Base-by-base conservation (phyloP, 2,329 filamentous ascomycete genomes). In the Ceratocystis eucalypticola region DNA sequence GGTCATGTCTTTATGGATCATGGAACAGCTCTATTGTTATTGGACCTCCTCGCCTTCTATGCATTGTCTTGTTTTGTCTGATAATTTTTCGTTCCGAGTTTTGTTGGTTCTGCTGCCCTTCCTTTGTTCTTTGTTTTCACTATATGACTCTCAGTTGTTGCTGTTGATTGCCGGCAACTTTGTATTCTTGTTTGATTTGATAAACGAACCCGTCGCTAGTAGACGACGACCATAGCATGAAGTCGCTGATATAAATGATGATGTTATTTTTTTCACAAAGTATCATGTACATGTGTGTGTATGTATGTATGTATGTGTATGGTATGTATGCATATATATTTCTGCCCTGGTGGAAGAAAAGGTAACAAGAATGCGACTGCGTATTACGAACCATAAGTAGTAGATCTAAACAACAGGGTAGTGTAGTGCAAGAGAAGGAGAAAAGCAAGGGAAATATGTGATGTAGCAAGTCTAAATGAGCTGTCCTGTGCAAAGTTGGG, bases 121-220 rank as follows among this genome's bases (percentile, higher is more conserved):
- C 25, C 44, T 65, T 66, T n/a, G 57, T 41, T 69, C 59, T 62
- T 65, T 67, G 59, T 37, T 66, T 65, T 65, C 55, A 62, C 25
- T 67, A 65, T 65, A 68, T 53, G 50, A 48, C n/a, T 55, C 55
- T 61, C 50, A 46, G 46, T 67, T 65, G 46, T 67, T 65, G 46
- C 57, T 57, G 45, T 64, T 61, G 25, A 33, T n/a, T 50, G 25
- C 2, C 10, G 12, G 53, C 53, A 59, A 59, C 33, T 65, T 44
- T 65, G 20, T 61, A 41, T 50, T 17, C 28, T 53, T 55, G 45
- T 57, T 41, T 57, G 41, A 48, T 55, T 33, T 30, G 28, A 59
- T 33, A 59, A n/a, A 30, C n/a, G 53, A 59, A 33, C 28, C 28
- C 17, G 53, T 59, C 25, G 28, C 53, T 37, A 33, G 25, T 37